These are phyloP conservation scores for Myriangium duriaei DNA, from an alignment of 2,329 filamentous ascomycete species.

Conservation along the genomic window DNA sequence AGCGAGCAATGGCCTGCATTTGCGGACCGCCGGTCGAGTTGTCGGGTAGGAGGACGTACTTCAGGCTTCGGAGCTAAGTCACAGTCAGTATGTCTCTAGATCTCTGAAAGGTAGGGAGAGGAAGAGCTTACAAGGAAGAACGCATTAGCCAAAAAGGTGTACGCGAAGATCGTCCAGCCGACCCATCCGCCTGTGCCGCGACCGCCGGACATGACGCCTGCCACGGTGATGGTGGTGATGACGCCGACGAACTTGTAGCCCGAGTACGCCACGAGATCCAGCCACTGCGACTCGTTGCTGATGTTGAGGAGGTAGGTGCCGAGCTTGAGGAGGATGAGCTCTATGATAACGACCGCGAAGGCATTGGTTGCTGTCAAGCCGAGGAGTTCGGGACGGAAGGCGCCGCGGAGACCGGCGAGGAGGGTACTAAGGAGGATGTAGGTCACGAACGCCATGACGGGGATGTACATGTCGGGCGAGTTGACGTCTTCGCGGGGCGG, in stretches of 20 bases:
- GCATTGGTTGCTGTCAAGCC: conserved; percentile 80
- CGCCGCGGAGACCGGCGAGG: conserved; percentile 74
- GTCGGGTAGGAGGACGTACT: conserved; percentile 85
- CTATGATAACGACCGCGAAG: conserved; percentile 68
- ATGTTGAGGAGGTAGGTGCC: conserved; percentile 91
- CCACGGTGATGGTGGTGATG: conserved; percentile 72
- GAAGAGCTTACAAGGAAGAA: conserved; percentile 68
- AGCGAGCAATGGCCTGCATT: conserved; percentile 62
- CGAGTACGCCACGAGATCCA: conserved; percentile 89
- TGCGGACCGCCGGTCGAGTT: conserved; percentile 48
- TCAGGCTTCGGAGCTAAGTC: conserved; percentile 71
- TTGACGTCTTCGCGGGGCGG: conserved; percentile 93
- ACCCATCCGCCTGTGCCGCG: conserved; percentile 77
- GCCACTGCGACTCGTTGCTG: conserved; percentile 81
- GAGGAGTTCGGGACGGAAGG: conserved; percentile 87
- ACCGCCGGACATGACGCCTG: conserved; percentile 65
- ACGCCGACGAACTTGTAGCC: conserved; percentile 99
- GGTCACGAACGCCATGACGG: conserved; percentile 92
- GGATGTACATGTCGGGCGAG: conserved; percentile 98
- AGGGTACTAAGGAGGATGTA: conserved; percentile 92
- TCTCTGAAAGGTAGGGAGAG: conserved; percentile 2
- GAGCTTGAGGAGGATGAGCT: conserved; percentile 81
- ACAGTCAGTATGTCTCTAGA: not conserved
- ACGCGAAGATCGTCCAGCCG: conserved; percentile 78
- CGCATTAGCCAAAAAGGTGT: conserved; percentile 87